Base-by-base conservation (phyloP, 2,329 filamentous ascomycete species). In the Colletotrichum lentis region DNA sequence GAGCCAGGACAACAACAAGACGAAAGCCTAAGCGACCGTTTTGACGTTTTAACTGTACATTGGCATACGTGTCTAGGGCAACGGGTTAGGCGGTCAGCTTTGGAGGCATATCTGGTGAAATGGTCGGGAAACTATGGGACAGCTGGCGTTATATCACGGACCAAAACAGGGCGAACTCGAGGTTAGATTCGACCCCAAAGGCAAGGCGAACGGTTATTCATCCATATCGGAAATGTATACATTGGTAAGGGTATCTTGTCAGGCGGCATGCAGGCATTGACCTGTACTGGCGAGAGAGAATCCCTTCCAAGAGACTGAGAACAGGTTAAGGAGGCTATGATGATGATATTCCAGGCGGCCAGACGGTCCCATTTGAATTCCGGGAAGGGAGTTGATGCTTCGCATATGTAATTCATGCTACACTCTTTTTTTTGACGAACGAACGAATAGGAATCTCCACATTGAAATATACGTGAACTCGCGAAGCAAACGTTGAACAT, bases 1-100 rank as follows among this genome's bases (percentile, higher is more conserved):
- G 53, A 75, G 80, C 62, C 76, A 76, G 31, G 70, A 73, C 16
- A 77, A 76, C 55, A 76, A 80, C 61, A 76, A 76, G 31, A 70
- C 73, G 16, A 69, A 69, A 44, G 61, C 71, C 31, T 59, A 65
- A 65, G 43, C n/a, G 12, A 22, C 5, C 43, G 10, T 37, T 37
- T 62, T n/a, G 16, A 50, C 24, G 27, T 31, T 63, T 31, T 12
- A 22, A 47, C 35, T 67, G 67, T 59, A 67, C 41, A 69, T 63
- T 68, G 56, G 66, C 62, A 69, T 37, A 56, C 50, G 20, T 65
- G 35, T 49, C 41, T 20, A 24, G 49, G 50, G 56, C 50, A 66
- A 52, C n/a, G 46, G 65, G 56, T 61, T 24, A 31, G 55, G 61
- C 27, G 62, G 55, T 54, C 50, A 60, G 55, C 20, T 61, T 53